Evolutionary conservation across 2,329 filamentous ascomycete species (phyloP), one percentile per base, ranked within the genome.

Genomic region (Metarhizium album): DNA sequence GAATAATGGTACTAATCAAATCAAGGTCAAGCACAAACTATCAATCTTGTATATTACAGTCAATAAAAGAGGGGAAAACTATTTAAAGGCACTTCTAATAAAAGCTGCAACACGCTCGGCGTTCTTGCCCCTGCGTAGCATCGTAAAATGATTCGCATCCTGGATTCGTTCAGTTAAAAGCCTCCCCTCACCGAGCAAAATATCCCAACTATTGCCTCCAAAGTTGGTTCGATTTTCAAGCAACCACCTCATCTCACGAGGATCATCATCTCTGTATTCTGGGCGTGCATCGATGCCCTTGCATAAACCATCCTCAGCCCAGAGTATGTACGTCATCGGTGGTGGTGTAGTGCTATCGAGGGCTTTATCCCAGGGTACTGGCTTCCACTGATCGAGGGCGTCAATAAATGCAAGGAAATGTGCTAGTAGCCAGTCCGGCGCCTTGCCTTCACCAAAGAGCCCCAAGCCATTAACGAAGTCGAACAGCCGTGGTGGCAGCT

Each of bases 281-380:
- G 53, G 53, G 57, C 79, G 78, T 1, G 75, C 76, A 57, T 78
- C 72, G 0, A 82, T 82, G 42, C 81, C 70, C 56, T 83, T 77
- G 70, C 83, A 86, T 4, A 87, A 82, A 56, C 84, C 84, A 53
- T 87, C 83, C 57, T 83, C 80, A 64, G 82, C 85, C 84, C 84
- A 88, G 59, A 88, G 46, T 76, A 73, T 58, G 76, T 79, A n/a
- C 80, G 78, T 38, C 77, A 75, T 46, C 82, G 81, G 47, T 75
- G 79, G 55, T 72, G 75, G 18, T 4, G 46, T 20, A 13, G 16
- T 73, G 73, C 46, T 73, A 71, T 43, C 82, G 22, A 45, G 14
- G 23, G 29, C 24, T 3, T 18, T 8, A 4, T 18, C 11, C 73
- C 60, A 85, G 79, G 7, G 79, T 76, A 59, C 76, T 74, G 18